Evolutionary conservation across 805 yeast species (phyloP).

Genomic region (Suhomyces faveliae): DNA sequence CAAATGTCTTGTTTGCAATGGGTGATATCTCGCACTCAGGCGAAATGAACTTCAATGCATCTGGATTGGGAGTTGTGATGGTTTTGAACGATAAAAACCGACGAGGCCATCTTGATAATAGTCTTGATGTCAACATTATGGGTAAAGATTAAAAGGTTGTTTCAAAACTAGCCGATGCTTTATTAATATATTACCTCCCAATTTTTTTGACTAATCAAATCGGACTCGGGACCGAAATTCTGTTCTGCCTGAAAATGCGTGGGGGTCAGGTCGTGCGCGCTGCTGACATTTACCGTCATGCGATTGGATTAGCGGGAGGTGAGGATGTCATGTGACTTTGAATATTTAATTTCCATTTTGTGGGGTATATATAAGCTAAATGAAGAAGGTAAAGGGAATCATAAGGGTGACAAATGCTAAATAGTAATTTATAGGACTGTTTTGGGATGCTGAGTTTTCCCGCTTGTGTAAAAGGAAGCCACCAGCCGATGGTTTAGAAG

Average conservation of each 20-base stretch:
- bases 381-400: neutral
- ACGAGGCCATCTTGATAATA: neutral
- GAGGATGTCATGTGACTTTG: neutral
- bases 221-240: slow-evolving; percentile 6
- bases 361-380: neutral
- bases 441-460: neutral
- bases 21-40: slow-evolving; percentile 49
- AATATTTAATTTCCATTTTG: neutral
- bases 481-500: neutral
- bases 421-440: neutral
- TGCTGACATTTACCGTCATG: slow-evolving; percentile 1
- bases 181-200: neutral
- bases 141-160: neutral
- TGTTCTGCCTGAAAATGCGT: neutral
- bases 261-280: slow-evolving; percentile 4
- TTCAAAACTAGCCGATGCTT: neutral
- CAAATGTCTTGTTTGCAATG: slow-evolving; percentile 46
- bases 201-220: neutral
- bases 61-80: slow-evolving; percentile 68
- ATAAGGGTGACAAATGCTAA: neutral
- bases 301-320: neutral
- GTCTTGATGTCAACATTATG: neutral
- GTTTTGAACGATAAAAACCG: slow-evolving; percentile 42
- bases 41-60: slow-evolving; percentile 67
- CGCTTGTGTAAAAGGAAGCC: neutral